These are phyloP conservation scores for Ganoderma meredithae DNA, from an alignment of 1,284 basidiomycete species.

Conservation along the genomic window DNA sequence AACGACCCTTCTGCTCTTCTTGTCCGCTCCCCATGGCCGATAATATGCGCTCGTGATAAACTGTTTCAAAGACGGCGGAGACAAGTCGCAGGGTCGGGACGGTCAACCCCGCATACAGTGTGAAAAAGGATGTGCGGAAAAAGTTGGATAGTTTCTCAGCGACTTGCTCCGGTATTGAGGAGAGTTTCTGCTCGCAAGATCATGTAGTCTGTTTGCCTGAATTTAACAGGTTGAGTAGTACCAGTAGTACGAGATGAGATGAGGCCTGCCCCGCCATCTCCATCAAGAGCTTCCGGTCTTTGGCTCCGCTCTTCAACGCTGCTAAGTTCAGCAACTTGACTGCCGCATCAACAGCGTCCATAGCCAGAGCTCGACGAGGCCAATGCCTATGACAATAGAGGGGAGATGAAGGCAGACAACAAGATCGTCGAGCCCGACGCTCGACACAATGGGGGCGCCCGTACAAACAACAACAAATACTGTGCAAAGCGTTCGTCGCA, in stretches of 20 bases:
- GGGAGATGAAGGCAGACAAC: background rate
- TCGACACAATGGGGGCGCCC: background rate
- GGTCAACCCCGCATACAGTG: conserved; percentile 38
- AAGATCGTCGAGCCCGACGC: background rate
- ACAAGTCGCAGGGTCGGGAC: conserved; percentile 38
- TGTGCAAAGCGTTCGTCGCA: background rate
- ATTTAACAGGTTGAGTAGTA: conserved; percentile 20
- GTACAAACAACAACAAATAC: conserved; percentile 3
- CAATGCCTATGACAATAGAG: background rate
- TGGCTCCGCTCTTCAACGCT: conserved; percentile 28
- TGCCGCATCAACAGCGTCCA: conserved; percentile 16
- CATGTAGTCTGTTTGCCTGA: background rate
- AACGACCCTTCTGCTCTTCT: conserved; percentile 34
- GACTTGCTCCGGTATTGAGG: conserved; percentile 30
- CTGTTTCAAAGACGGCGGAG: conserved; percentile 36
- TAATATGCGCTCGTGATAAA: conserved; percentile 41
- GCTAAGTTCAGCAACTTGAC: conserved; percentile 20
- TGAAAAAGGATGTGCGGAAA: conserved; percentile 38
- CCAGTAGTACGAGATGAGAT: conserved; percentile 38
- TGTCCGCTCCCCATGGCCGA: conserved; percentile 30
- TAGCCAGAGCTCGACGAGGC: background rate
- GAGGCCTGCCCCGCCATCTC: conserved; percentile 31
- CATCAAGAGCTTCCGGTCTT: conserved; percentile 22
- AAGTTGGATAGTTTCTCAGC: conserved; percentile 32
- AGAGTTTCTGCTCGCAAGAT: conserved; percentile 32